A percentile compares a stretch with the other conserved stretches of the same genome.
Conservation (phyloP, 805 yeast genomes). For the Spathaspora sp. region DNA sequence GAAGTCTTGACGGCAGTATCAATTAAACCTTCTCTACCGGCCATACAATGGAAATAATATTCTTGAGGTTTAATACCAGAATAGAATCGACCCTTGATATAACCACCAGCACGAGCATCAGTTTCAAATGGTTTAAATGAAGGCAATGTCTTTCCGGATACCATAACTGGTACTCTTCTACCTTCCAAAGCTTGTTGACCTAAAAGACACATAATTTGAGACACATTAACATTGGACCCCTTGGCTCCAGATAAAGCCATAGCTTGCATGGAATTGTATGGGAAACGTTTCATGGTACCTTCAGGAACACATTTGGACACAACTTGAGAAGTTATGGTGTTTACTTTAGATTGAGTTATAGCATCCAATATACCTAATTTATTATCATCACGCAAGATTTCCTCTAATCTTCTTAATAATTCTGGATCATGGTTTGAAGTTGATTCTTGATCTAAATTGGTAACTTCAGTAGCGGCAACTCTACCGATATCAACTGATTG, state of each 20-base stretch:
- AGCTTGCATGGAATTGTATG: constrained; percentile 95
- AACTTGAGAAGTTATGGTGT: constrained; percentile 89
- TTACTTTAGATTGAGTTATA: constrained; percentile 88
- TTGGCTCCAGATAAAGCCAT: constrained; percentile 99
- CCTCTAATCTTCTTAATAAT: constrained; percentile 84
- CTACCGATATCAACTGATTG: constrained; percentile 81
- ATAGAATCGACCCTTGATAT: constrained; percentile 93
- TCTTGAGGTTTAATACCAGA: constrained; percentile 98
- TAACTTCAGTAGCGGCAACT: constrained; percentile 90
- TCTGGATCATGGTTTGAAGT: constrained; percentile 57
- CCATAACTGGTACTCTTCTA: constrained; percentile 99
- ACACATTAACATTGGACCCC: constrained; percentile 97
- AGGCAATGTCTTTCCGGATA: constrained; percentile 94
- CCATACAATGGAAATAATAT: constrained; percentile 99
- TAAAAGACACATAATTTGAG: constrained; percentile 97
- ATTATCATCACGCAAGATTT: constrained; percentile 87
- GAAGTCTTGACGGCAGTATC: constrained; percentile 99
- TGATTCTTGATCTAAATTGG: constrained; percentile 59
- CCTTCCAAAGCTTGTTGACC: constrained; percentile 99
- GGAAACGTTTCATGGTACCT: constrained; percentile 94
- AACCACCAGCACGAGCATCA: constrained; percentile 98
- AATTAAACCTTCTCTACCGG: constrained; percentile 99
- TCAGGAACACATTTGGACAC: constrained; percentile 92
- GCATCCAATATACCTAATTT: constrained; percentile 95
- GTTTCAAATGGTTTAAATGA: constrained; percentile 96